phyloP scores from a whole-genome alignment of 371 early-diverging fungal genomes.

The Apophysomyces sp. region DNA sequence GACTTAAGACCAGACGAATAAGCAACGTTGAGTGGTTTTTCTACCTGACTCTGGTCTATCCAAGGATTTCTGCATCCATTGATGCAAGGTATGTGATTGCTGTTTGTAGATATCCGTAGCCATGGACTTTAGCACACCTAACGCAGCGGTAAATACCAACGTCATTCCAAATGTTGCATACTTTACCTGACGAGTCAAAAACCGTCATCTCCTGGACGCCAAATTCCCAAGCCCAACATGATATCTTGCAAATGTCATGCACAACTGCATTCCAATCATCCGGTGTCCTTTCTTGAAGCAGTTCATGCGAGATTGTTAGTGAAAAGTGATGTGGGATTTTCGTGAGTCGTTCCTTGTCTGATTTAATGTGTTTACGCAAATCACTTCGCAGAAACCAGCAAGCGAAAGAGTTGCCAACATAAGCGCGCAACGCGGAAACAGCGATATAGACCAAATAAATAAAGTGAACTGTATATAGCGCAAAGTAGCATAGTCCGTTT shows the following conservation, averaged over 20 bases:
- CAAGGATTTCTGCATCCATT: conserved; percentile 22
- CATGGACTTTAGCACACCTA: conserved; percentile 28
- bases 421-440: conserved; percentile 3
- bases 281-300: conserved; percentile 18
- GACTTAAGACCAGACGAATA: neutral
- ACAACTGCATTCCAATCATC: conserved; percentile 35
- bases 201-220: conserved; percentile 43
- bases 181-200: conserved; percentile 41
- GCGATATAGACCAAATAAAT: conserved; percentile 23
- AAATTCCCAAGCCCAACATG: conserved; percentile 48
- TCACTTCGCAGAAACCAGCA: neutral
- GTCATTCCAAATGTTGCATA: neutral
- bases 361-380: conserved; percentile 15
- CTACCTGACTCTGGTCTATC: conserved; percentile 3
- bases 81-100: conserved; percentile 30
- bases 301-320: conserved; percentile 35
- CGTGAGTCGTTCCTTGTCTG: conserved; percentile 33
- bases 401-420: neutral
- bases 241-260: conserved; percentile 29
- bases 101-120: conserved; percentile 31
- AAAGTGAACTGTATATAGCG: conserved; percentile 24
- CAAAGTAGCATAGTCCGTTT: conserved; percentile 12
- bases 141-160: neutral
- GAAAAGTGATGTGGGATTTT: conserved; percentile 47
- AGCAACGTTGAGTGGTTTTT: neutral